phyloP scores from a whole-genome alignment of 306 rosid species.

The Fagus sylvatica region DNA sequence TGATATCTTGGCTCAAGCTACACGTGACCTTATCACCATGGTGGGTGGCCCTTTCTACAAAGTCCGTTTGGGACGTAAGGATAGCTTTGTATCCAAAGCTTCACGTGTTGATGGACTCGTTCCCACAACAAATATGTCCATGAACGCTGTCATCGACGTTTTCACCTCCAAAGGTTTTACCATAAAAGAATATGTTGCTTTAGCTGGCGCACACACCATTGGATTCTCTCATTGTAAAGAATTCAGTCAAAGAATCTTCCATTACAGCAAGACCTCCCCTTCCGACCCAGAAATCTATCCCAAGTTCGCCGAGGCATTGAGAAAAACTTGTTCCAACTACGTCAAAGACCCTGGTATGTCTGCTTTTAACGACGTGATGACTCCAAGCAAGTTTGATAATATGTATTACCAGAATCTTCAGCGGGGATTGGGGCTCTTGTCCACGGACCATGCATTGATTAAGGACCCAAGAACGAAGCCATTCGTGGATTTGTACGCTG shows the following conservation, averaged over 20 bases:
- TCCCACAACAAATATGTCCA: conserved; percentile 29
- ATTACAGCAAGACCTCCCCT: conserved; percentile 22
- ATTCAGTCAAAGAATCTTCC: conserved; percentile 41
- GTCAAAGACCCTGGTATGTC: conserved; percentile 33
- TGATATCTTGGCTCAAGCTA: conserved; percentile 47
- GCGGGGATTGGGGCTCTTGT: conserved; percentile 45
- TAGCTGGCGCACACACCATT: conserved; percentile 51
- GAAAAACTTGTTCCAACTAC: conserved; percentile 42
- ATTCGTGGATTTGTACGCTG: conserved; percentile 39
- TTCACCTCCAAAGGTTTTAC: conserved; percentile 40
- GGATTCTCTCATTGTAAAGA: conserved; percentile 61
- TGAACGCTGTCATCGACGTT: conserved; percentile 34
- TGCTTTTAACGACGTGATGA: conserved; percentile 53
- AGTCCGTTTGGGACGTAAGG: conserved; percentile 47
- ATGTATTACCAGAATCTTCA: conserved; percentile 43
- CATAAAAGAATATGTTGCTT: conserved; percentile 49
- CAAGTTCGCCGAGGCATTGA: conserved; percentile 40
- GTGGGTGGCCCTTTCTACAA: conserved; percentile 53
- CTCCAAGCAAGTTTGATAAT: conserved; percentile 57
- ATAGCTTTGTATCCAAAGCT: conserved; percentile 37
- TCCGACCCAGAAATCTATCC: conserved; percentile 54
- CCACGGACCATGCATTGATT: conserved; percentile 34
- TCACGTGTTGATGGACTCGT: conserved; percentile 32
- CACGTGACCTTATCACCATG: conserved; percentile 48
- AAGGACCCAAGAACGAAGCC: conserved; percentile 46